Conservation (phyloP, 495 filamentous ascomycete species). For the Aspergillus incahuasiensis region DNA sequence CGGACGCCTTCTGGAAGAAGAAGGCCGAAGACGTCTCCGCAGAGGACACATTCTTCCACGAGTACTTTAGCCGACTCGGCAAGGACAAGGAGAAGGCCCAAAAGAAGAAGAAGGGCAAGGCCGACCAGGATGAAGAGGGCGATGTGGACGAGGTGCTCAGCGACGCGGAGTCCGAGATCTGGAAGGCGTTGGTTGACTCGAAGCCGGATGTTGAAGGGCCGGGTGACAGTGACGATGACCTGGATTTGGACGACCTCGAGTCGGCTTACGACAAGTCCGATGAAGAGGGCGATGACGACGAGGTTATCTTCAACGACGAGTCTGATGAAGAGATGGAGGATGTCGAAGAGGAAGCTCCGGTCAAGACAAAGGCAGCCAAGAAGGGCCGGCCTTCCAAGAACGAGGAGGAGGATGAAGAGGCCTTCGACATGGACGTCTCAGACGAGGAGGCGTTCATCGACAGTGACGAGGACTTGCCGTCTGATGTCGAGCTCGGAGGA, state of each 20-base stretch:
- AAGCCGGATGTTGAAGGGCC: conserved; percentile 68
- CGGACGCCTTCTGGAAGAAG: conserved; percentile 87
- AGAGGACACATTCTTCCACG: conserved; percentile 97
- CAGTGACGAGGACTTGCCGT: conserved; percentile 53
- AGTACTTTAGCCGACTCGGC: conserved; percentile 80
- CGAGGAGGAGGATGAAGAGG: conserved; percentile 44
- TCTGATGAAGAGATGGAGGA: conserved; percentile 45
- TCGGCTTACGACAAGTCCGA: conserved; percentile 47
- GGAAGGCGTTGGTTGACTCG: conserved; percentile 84
- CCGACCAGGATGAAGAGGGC: conserved; percentile 24
- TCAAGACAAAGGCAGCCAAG: conserved; percentile 19
- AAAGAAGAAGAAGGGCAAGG: conserved; percentile 55
- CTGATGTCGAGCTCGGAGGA: conserved; percentile 44
- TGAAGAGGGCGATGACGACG: conserved; percentile 50
- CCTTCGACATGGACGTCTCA: conserved; percentile 48
- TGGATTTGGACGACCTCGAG: conserved; percentile 63
- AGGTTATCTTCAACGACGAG: conserved; percentile 47
- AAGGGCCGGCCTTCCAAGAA: conserved; percentile 33
- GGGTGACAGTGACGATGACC: conserved; percentile 56
- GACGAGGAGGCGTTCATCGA: conserved; percentile 50
- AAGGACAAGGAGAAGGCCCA: conserved; percentile 59
- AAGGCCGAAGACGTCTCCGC: conserved; percentile 77
- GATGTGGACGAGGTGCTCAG: conserved; percentile 23
- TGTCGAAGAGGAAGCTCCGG: conserved; percentile 44
- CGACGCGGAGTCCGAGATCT: conserved; percentile 68